Base-by-base conservation (phyloP, 106 monocot species). In the Platanthera guangdongensis region DNA sequence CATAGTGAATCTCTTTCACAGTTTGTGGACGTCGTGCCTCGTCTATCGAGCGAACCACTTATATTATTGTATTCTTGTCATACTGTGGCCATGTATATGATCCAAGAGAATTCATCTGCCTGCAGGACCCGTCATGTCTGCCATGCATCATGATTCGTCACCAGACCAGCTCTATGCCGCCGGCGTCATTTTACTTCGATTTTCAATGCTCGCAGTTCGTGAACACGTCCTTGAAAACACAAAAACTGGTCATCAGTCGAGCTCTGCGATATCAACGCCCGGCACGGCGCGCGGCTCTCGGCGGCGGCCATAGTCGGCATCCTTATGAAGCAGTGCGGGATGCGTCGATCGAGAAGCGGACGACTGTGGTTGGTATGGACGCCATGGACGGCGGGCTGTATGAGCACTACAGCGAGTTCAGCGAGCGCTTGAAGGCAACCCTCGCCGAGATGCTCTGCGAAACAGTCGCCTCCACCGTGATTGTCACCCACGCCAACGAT, bases 51-150 rank as follows among this genome's bases (percentile, higher is more conserved):
- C 39, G 39, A 39, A 39, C 39, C 39, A 1, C 39, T 39, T 39
- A 39, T 39, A 39, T 39, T 39, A 39, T 39, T 39, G 39, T 39
- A 39, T 39, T 39, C 32, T 3, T 39, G 39, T 39, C 39, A 39
- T 39, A 39, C 39, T 39, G 39, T 39, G 39, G 39, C 3, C 39
- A 39, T 32, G 1, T 39, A 39, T 39, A 39, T 39, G 39, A 39
- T 39, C 39, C 39, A 39, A 39, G 39, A 39, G 39, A 39, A 39
- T 39, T 39, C 39, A 39, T 39, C 39, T 39, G 39, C 47, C 9
- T 87, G 80, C 83, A 99, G 99, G 88, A 99, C 99, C 15, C 99
- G 78, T 83, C 72, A 94, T 99, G 99, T 99, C 99, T 50, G 86
- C 94, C 59, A 94, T 99, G 90, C 99, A 99, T 85, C 94, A 94